Evolutionary conservation across 2,329 filamentous ascomycete genomes (phyloP).

Genomic region (Scolecobasidium constrictum): DNA sequence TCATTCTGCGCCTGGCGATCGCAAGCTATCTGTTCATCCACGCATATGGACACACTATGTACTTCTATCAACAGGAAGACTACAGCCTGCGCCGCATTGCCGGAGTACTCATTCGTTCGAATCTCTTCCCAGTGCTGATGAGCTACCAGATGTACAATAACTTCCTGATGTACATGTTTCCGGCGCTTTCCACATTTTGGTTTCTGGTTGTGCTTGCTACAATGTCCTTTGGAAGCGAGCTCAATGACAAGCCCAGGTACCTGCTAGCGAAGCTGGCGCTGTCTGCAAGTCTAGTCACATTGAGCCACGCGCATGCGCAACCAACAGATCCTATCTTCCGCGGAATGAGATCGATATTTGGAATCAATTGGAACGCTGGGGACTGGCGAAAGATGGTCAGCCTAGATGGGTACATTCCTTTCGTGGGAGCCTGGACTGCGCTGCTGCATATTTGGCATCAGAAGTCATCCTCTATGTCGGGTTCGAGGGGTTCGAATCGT

Average conservation of each 20-base stretch:
- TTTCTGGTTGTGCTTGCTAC: conserved; percentile 47
- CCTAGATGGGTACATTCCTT: conserved; percentile 46
- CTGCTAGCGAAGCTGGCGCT: conserved; percentile 5
- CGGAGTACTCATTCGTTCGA: conserved; percentile 45
- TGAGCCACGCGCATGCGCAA: not conserved
- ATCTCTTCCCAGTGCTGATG: conserved; percentile 43
- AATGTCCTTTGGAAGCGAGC: not conserved
- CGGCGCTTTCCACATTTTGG: conserved; percentile 50
- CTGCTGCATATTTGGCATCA: conserved; percentile 26
- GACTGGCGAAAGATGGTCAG: conserved; percentile 41
- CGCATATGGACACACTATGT: conserved; percentile 50
- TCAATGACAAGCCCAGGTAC: conserved; percentile 3
- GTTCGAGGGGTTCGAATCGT: not conserved
- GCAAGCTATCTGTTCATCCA: conserved; percentile 53
- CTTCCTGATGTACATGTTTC: conserved; percentile 49
- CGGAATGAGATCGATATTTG: conserved; percentile 30
- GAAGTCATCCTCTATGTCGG: not conserved
- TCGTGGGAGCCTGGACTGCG: conserved; percentile 43
- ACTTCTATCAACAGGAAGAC: conserved; percentile 45
- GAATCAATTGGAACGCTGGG: conserved; percentile 36
- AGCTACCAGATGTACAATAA: conserved; percentile 46
- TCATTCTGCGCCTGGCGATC: conserved; percentile 32
- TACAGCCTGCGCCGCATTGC: conserved; percentile 44
- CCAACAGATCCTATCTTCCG: conserved; percentile 24
- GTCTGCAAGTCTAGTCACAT: not conserved